Percentiles rank a stretch among this genome's conserved stretches.
Conservation (phyloP, 176 grass and related monocot species). For the Raddia guianensis region DNA sequence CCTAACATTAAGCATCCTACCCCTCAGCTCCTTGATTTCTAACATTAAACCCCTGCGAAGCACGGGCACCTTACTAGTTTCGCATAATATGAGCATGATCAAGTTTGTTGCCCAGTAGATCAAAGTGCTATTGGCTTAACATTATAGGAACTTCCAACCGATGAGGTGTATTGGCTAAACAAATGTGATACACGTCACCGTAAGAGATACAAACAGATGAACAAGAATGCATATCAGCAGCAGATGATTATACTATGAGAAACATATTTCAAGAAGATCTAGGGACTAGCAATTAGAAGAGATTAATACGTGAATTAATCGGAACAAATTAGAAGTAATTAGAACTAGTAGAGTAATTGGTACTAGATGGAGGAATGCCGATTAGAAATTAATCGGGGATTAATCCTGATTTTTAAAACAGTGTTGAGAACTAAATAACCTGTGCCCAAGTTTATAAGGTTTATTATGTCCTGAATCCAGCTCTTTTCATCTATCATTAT, state of each 20-base stretch:
- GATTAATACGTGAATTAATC: too few species aligned
- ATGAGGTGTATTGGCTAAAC: too few species aligned
- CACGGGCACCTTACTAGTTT: not conserved
- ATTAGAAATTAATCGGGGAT: too few species aligned
- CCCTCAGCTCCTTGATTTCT: too few species aligned
- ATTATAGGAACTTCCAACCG: not conserved
- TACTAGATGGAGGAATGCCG: too few species aligned
- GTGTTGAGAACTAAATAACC: not conserved
- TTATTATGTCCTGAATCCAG: not conserved
- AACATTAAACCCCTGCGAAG: too few species aligned
- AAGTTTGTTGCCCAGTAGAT: not conserved
- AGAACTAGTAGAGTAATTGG: too few species aligned
- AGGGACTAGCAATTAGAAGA: too few species aligned
- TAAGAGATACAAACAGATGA: not conserved
- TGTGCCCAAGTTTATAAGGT: not conserved
- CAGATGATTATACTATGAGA: not conserved
- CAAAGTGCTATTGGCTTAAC: not conserved
- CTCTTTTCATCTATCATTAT: not conserved
- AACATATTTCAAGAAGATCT: too few species aligned
- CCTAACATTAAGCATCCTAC: too few species aligned
- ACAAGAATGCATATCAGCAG: not conserved
- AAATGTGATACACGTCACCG: not conserved
- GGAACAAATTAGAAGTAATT: too few species aligned
- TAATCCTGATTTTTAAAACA: too few species aligned
- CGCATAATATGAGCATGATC: not conserved